phyloP scores from a whole-genome alignment of 2,329 filamentous ascomycete species.

The Paraphaeosphaeria sporulosa region DNA sequence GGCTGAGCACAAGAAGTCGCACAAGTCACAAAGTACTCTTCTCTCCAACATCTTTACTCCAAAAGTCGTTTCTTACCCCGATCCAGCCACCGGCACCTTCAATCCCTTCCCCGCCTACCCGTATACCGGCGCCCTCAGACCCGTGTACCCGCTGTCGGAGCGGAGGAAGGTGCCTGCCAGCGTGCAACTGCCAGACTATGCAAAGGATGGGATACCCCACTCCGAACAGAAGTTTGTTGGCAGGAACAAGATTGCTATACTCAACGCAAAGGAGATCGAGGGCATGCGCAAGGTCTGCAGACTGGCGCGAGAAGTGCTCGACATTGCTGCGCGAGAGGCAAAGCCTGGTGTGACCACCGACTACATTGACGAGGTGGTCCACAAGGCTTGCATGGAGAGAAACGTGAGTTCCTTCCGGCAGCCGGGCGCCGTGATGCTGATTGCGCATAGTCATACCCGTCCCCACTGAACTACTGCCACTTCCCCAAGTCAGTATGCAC shows the following conservation, averaged over 20 bases:
- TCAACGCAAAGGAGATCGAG: constrained; percentile 81
- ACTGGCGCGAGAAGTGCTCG: constrained; percentile 87
- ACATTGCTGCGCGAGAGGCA: constrained; percentile 83
- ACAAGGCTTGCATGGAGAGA: constrained; percentile 92
- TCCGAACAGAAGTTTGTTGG: constrained; percentile 71
- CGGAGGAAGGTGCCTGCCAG: constrained; percentile 70
- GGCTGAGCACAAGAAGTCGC: constrained; percentile 81
- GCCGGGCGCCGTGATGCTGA: constrained; percentile 21
- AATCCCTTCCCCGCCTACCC: constrained; percentile 91
- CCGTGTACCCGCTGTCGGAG: constrained; percentile 70
- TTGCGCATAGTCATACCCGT: constrained; percentile 81
- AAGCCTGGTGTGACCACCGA: constrained; percentile 96
- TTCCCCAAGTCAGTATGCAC: constrained; percentile 99
- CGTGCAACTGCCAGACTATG: constrained; percentile 88
- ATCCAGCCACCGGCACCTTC: constrained; percentile 86
- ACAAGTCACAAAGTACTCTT: constrained; percentile 81
- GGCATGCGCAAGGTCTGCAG: constrained; percentile 93
- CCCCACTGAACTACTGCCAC: constrained; percentile 91
- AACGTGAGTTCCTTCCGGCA: constrained; percentile 68
- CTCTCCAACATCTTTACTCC: constrained; percentile 78
- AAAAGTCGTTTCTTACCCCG: constrained; percentile 87
- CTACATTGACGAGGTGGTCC: constrained; percentile 91
- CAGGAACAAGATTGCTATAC: constrained; percentile 81
- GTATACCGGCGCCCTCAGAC: constrained; percentile 82
- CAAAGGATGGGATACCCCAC: constrained; percentile 77